Evolutionary conservation across 441 rosid species (phyloP).

Genomic region (Capsella rubella): DNA sequence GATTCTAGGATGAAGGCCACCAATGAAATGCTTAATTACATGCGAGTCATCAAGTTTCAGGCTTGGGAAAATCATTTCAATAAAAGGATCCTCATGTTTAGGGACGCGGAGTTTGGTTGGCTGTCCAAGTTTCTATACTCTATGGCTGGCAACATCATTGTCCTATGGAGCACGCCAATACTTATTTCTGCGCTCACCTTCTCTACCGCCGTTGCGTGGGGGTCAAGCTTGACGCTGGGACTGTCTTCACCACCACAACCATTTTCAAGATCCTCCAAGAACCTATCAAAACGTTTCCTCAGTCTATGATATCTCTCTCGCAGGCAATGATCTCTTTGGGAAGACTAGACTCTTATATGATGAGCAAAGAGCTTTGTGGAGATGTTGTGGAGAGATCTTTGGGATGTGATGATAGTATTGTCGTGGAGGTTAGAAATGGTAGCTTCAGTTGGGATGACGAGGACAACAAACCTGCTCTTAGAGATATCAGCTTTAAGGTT

Average conservation of each 20-base stretch:
- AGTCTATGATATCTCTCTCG: conserved; percentile 86
- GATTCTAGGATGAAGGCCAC: conserved; percentile 90
- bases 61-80: conserved; percentile 94
- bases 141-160: conserved; percentile 63
- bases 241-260: conserved; percentile 82
- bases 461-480: conserved; percentile 54
- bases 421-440: conserved; percentile 71
- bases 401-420: conserved; percentile 58
- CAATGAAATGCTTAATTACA: conserved; percentile 85
- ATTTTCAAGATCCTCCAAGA: conserved; percentile 89
- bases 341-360: conserved; percentile 76
- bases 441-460: conserved; percentile 83
- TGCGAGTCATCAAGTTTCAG: conserved; percentile 90
- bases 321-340: conserved; percentile 87
- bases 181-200: conserved; percentile 74
- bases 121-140: conserved; percentile 81
- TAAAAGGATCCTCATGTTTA: conserved; percentile 67
- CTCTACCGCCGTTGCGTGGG: conserved; percentile 69
- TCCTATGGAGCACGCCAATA: conserved; percentile 81
- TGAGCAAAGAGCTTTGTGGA: conserved; percentile 67
- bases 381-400: conserved; percentile 62
- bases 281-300: conserved; percentile 84
- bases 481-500: conserved; percentile 59
- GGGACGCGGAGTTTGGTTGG: conserved; percentile 77
- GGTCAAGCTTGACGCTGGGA: conserved; percentile 74